These are phyloP conservation scores for Fusarium succisae DNA, from an alignment of 2,329 filamentous ascomycete genomes.

Conservation along the genomic window DNA sequence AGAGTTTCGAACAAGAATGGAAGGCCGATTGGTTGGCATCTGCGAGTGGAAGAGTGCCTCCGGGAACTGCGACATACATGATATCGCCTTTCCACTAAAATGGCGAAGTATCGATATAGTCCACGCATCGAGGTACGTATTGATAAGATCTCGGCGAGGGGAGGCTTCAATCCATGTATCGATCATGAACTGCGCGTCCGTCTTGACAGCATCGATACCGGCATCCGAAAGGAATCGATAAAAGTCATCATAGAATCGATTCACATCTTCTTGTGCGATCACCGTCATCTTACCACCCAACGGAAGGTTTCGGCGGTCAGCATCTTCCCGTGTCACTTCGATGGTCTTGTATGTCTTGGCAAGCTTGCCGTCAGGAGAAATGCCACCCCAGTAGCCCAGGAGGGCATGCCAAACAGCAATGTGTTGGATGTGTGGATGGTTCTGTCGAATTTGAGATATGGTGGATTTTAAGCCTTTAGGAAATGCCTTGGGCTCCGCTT, in stretches of 20 bases:
- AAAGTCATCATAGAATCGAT: slow-evolving; percentile 87
- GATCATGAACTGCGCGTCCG: slow-evolving; percentile 90
- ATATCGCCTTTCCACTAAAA: slow-evolving; percentile 82
- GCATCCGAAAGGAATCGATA: slow-evolving; percentile 79
- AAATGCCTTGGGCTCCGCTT: slow-evolving; percentile 83
- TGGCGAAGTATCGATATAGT: slow-evolving; percentile 78
- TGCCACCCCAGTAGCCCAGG: slow-evolving; percentile 89
- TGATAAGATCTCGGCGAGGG: slow-evolving; percentile 76
- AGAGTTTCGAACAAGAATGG: slow-evolving; percentile 83
- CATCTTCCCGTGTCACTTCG: slow-evolving; percentile 61
- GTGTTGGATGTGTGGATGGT: slow-evolving; percentile 78
- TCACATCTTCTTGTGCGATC: slow-evolving; percentile 77
- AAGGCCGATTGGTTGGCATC: slow-evolving; percentile 77
- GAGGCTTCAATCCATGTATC: slow-evolving; percentile 77
- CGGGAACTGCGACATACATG: slow-evolving; percentile 94
- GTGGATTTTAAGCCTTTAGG: slow-evolving; percentile 80
- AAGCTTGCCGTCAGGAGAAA: slow-evolving; percentile 78
- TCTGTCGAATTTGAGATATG: slow-evolving; percentile 72
- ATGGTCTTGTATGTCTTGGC: slow-evolving; percentile 82
- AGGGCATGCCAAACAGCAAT: slow-evolving; percentile 96
- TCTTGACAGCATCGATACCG: slow-evolving; percentile 89
- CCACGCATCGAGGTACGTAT: slow-evolving; percentile 87
- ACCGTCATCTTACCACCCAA: slow-evolving; percentile 74
- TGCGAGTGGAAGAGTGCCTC: slow-evolving; percentile 88
- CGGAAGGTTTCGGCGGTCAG: slow-evolving; percentile 57